Percentiles rank a stretch among this genome's conserved stretches.
Evolutionary conservation across 2,329 filamentous ascomycete species (phyloP).

Genomic region (Sclerotinia glacialis): DNA sequence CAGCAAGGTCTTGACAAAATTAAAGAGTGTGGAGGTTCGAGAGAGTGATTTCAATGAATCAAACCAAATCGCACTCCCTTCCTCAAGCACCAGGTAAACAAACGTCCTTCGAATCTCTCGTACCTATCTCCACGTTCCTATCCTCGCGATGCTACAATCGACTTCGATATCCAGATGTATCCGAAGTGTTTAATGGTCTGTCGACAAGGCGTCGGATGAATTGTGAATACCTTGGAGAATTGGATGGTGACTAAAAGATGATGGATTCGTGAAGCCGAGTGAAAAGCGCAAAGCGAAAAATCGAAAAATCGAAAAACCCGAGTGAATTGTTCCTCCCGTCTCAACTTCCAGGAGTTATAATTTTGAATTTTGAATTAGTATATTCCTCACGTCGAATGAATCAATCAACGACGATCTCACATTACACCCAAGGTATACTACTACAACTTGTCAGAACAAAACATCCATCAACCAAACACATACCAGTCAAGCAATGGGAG

Average conservation of each 20-base stretch:
- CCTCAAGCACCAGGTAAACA: background rate
- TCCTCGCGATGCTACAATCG: background rate
- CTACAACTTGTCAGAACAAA: slow-evolving; percentile 34
- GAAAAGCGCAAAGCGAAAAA: no score
- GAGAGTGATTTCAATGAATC: background rate
- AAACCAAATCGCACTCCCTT: background rate
- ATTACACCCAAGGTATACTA: slow-evolving; percentile 28
- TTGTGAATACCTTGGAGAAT: background rate
- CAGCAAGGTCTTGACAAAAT: slow-evolving; percentile 1
- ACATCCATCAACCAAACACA: slow-evolving; percentile 12
- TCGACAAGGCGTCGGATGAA: background rate
- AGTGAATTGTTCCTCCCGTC: background rate
- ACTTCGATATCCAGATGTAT: background rate
- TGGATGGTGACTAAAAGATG: background rate
- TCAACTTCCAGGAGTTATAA: background rate
- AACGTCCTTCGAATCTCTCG: background rate
- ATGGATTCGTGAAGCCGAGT: background rate
- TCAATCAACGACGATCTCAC: slow-evolving; percentile 14
- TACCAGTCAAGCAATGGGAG: slow-evolving; percentile 23
- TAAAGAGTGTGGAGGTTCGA: background rate
- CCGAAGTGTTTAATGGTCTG: background rate
- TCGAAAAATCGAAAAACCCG: background rate
- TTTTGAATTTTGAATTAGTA: slow-evolving; percentile 1
- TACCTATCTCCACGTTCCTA: background rate
- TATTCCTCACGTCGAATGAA: slow-evolving; percentile 8